Evolutionary conservation across 2,329 filamentous ascomycete species (phyloP), one percentile per base, ranked within the genome.

Genomic region (Venturia carpophila): DNA sequence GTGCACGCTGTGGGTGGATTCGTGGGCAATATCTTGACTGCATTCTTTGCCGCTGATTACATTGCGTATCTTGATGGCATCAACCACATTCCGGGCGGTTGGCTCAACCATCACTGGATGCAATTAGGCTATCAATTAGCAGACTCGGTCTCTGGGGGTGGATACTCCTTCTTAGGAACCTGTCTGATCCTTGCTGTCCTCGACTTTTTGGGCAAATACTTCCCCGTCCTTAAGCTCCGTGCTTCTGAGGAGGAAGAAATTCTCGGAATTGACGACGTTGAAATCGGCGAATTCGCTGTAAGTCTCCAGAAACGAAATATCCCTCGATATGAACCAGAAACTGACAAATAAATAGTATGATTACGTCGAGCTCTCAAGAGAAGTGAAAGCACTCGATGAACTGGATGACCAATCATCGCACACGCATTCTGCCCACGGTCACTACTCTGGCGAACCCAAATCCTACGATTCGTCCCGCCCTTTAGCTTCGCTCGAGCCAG

Each of bases 211-310:
- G 87, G 93, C 78, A 92, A 92, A 74, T 81, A 91, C 69, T 82
- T 94, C 34, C 90, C 91, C 0, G 87, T 88, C 15, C 80, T 95
- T 47, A 84, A 84, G 66, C 85, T 96, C 56, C 89, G 91, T 62
- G 87, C 87, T 0, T 82, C 79, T 17, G 87, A 91, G 70, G 88
- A 94, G 68, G 88, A 90, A 45, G 91, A 96, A 76, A 86, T 92
- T 63, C 79, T 91, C 52, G 91, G 91, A 69, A 92, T 95, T 67
- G 91, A 96, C 71, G 92, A 96, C 71, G 87, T 89, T 30, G 91
- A 96, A 77, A 90, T 96, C 72, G 92, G 92, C 74, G 92, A 96
- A 79, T 96, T 94, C 74, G 92, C 91, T n/a, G 82, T 83, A 79
- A 74, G 81, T 79, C 64, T 64, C 41, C 6, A 3, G 49, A 27